Evolutionary conservation across 2,329 filamentous ascomycete species (phyloP).

Genomic region (Cercospora nicotianae): DNA sequence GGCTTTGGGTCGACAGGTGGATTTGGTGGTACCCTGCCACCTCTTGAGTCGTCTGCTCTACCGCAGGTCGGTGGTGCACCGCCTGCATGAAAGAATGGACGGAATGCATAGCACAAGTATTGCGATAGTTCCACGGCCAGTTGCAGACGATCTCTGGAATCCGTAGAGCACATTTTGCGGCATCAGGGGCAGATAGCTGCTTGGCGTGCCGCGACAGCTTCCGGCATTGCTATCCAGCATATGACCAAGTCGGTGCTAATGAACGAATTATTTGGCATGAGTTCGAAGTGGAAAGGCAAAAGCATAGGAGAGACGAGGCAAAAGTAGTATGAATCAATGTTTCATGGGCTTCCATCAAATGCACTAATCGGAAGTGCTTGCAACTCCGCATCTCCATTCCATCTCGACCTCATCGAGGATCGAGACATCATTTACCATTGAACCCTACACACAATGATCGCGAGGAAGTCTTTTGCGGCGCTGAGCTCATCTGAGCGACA

Average conservation of each 20-base stretch:
- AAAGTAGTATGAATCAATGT: neutral
- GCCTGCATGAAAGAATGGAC: neutral
- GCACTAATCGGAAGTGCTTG: neutral
- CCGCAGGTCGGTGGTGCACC: neutral
- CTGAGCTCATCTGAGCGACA: conserved; percentile 28
- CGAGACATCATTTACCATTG: neutral
- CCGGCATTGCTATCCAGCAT: neutral
- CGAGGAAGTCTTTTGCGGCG: conserved; percentile 17
- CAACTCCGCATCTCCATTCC: neutral
- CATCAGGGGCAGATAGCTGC: neutral
- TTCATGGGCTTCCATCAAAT: neutral
- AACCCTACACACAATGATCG: conserved; percentile 17
- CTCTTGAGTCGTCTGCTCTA: conserved; percentile 20
- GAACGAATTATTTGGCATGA: neutral
- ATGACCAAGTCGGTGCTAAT: neutral
- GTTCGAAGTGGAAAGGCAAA: neutral
- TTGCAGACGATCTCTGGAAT: neutral
- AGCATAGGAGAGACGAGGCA: neutral
- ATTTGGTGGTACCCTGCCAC: conserved; percentile 39
- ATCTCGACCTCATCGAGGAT: neutral
- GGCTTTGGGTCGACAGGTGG: conserved; percentile 87
- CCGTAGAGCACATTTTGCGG: neutral
- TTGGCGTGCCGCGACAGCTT: neutral
- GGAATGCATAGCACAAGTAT: neutral
- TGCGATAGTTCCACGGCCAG: neutral